These are phyloP conservation scores for Spatholobus suberectus DNA, from an alignment of 306 rosid species.

Conservation along the genomic window DNA sequence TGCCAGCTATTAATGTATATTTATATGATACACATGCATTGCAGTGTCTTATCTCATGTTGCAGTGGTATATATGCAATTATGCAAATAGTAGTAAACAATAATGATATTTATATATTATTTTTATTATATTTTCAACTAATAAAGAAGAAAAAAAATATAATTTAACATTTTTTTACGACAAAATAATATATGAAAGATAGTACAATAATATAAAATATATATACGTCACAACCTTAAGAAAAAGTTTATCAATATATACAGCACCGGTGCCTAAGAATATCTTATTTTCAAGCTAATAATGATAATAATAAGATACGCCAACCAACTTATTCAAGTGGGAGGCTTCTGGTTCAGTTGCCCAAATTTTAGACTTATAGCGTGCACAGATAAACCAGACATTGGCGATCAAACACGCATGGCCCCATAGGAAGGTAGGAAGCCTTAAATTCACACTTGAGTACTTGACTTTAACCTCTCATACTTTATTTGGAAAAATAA, in stretches of 20 bases:
- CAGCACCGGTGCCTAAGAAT: not conserved
- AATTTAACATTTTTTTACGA: not conserved
- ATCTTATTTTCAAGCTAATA: not conserved
- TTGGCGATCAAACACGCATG: not conserved
- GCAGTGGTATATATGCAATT: too few species aligned
- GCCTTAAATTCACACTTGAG: constrained; percentile 32
- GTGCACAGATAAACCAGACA: not conserved
- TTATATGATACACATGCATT: not conserved
- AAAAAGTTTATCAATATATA: not conserved
- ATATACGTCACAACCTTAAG: not conserved
- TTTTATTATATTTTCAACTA: not conserved
- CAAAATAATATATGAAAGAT: not conserved
- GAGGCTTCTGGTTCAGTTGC: not conserved
- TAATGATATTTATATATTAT: not conserved
- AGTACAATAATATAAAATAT: too few species aligned
- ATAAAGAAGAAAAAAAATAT: not conserved
- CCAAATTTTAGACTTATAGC: not conserved
- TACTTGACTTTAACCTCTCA: constrained; percentile 27
- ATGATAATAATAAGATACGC: not conserved
- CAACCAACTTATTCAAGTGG: not conserved
- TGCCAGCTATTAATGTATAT: not conserved
- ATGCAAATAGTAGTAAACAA: not conserved
- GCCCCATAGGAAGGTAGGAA: not conserved
- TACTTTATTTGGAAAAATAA: not conserved
- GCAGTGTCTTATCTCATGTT: not conserved